phyloP scores from a whole-genome alignment of 257 asterid species.

The Scutellaria minor region DNA sequence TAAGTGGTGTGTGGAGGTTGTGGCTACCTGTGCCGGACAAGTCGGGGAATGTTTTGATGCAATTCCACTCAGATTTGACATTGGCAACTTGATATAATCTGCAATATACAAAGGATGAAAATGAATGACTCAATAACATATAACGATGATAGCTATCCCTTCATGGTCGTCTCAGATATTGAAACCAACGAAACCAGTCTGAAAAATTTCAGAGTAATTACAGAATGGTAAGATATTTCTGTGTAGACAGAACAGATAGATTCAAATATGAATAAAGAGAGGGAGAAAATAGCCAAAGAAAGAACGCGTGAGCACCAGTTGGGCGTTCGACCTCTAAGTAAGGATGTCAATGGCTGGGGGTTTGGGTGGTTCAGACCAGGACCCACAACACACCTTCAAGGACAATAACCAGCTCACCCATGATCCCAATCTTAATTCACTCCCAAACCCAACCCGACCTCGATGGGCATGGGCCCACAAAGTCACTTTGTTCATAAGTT shows the following conservation, averaged over 20 bases:
- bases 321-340: too few relatives aligned
- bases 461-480: too few relatives aligned
- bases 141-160: not conserved
- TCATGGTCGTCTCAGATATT: constrained; percentile 6
- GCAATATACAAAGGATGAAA: constrained; percentile 35
- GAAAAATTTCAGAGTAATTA: too few relatives aligned
- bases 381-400: too few relatives aligned
- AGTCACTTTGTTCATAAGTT: too few relatives aligned
- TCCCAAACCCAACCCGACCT: too few relatives aligned
- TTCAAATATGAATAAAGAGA: not conserved
- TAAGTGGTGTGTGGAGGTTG: not conserved
- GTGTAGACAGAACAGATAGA: not conserved
- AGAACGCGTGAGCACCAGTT: too few relatives aligned
- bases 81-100: constrained; percentile 87
- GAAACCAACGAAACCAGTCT: too few relatives aligned
- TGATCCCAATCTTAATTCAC: too few relatives aligned
- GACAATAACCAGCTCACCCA: too few relatives aligned
- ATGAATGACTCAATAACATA: constrained; percentile 18
- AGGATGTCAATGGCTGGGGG: too few relatives aligned
- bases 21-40: constrained; percentile 91
- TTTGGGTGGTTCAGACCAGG: too few relatives aligned
- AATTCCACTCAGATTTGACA: constrained; percentile 90
- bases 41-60: constrained; percentile 90
- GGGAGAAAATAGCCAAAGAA: not conserved
- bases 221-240: not conserved